Base-by-base conservation (phyloP, 495 filamentous ascomycete genomes). In the Hypoxylon subgilvum region DNA sequence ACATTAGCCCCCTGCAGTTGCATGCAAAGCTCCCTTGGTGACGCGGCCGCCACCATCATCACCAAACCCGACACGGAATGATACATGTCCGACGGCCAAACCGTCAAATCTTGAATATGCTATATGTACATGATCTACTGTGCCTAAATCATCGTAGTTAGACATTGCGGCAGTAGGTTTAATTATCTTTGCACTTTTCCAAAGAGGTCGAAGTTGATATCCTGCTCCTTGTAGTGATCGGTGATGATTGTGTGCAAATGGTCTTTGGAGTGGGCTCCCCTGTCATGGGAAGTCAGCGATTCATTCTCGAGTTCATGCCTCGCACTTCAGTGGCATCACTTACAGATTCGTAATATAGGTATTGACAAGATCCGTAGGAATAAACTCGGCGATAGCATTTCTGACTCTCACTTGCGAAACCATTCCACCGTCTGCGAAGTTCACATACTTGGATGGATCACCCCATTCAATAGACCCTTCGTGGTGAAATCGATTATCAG, bases 271-370 rank as follows among this genome's bases (percentile, higher is more conserved):
- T 91, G 87, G 18, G 88, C 88, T 12, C 91, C 91, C 50, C 88
- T 91, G 63, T 52, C 28, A 46, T 35, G 47, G 52, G 30, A 69
- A 50, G 74, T 67, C 76, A 73, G 63, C 36, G 18, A 54, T 28
- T 35, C 23, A 48, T 28, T 27, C 25, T 17, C 5, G n/a, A 2
- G 14, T 22, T 25, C 12, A 9, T 12, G 1, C 16, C 34, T 22
- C 36, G 54, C 3, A 35, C 32, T 8, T 14, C 18, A 36, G 4
- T 30, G 14, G 4, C 1, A 2, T 28, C 43, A 84, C 90, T 80
- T 78, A 92, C 89, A 97, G 74, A 72, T 97, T 96, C 7, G 92
- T 96, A 58, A 97, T 88, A 67, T 96, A 96, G 28, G 94, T 82
- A 65, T 94, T 88, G 22, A 96, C 82, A 50, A 92, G 72, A 51